These are phyloP conservation scores for Stevia rebaudiana DNA, from an alignment of 140 eudicot genomes.

Conservation along the genomic window DNA sequence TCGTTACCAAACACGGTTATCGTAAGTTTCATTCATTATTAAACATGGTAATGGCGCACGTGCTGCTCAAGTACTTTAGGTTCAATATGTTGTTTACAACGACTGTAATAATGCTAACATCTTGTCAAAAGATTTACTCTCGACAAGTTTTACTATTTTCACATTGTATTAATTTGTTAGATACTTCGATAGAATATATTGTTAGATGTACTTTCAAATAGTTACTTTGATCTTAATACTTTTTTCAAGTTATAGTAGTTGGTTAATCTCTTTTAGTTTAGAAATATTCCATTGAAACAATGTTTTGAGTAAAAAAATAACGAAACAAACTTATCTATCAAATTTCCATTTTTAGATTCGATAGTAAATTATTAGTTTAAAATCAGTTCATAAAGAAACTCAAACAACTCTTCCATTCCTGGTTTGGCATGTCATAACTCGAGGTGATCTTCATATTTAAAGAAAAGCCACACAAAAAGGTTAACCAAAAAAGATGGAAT, in stretches of 20 bases:
- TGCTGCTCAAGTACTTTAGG: too few relatives aligned
- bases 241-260: background rate
- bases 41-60: too few relatives aligned
- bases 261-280: background rate
- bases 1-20: too few relatives aligned
- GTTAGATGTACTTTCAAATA: too few relatives aligned
- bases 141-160: too few relatives aligned
- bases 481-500: constrained; percentile 15
- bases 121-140: too few relatives aligned
- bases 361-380: background rate
- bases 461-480: background rate
- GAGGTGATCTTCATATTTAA: constrained; percentile 22
- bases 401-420: constrained; percentile 1
- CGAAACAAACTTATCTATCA: background rate
- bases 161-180: too few relatives aligned
- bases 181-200: too few relatives aligned
- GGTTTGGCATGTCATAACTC: constrained; percentile 12
- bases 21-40: too few relatives aligned
- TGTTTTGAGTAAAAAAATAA: background rate
- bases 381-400: background rate
- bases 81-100: too few relatives aligned
- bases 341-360: background rate
- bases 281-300: background rate
- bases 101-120: too few relatives aligned
- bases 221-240: too few relatives aligned